Percentiles rank a stretch among this genome's conserved stretches.
These are phyloP conservation scores for Aureobasidium lini DNA, from an alignment of 2,329 filamentous ascomycete species.

Conservation along the genomic window DNA sequence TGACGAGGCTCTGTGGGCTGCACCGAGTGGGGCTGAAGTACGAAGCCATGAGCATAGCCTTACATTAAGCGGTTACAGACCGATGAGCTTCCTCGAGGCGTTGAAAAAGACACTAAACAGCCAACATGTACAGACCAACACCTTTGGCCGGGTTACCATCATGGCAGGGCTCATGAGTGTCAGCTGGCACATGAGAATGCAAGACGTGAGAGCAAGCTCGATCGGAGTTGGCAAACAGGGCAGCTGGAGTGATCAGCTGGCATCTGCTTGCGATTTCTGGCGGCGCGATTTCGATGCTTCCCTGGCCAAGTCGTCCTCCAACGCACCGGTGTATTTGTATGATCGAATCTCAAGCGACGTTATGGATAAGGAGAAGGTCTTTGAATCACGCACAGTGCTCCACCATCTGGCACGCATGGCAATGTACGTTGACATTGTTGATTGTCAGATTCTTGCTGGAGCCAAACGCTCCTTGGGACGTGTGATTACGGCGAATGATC, in stretches of 20 bases:
- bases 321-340: neutral
- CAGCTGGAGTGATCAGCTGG: slow-evolving; percentile 81
- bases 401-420: slow-evolving; percentile 96
- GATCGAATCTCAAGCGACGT: slow-evolving; percentile 43
- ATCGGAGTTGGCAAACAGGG: slow-evolving; percentile 80
- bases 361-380: slow-evolving; percentile 61
- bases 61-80: slow-evolving; percentile 72
- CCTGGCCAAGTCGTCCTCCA: slow-evolving; percentile 20
- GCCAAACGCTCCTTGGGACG: slow-evolving; percentile 79
- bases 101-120: slow-evolving; percentile 81
- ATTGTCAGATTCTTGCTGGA: slow-evolving; percentile 91
- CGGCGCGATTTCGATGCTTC: slow-evolving; percentile 78
- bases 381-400: slow-evolving; percentile 80
- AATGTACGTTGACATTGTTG: slow-evolving; percentile 95
- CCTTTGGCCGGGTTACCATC: slow-evolving; percentile 84
- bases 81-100: slow-evolving; percentile 80
- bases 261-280: slow-evolving; percentile 88
- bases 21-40: slow-evolving; percentile 79
- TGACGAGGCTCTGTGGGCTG: slow-evolving; percentile 87
- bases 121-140: slow-evolving; percentile 81
- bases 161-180: slow-evolving; percentile 93
- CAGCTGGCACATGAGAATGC: slow-evolving; percentile 95
- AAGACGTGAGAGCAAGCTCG: slow-evolving; percentile 85
- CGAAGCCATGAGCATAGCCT: slow-evolving; percentile 74
- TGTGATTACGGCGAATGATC: slow-evolving; percentile 74